These are phyloP conservation scores for Populus tremula DNA, from an alignment of 345 rosid species.

Conservation along the genomic window DNA sequence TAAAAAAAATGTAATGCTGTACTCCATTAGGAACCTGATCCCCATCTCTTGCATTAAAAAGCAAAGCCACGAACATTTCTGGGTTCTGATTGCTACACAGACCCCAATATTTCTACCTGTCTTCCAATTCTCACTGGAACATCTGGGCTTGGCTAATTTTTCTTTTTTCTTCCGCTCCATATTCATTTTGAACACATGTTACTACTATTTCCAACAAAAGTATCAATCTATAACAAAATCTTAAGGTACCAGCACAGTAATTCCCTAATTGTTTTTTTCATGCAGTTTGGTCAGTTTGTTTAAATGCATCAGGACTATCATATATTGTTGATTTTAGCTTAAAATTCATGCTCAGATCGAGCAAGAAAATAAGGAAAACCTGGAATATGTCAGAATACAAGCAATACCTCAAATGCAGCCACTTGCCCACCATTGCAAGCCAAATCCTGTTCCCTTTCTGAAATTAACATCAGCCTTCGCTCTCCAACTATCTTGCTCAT, in stretches of 20 bases:
- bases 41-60: neutral
- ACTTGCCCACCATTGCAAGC: conserved; percentile 98
- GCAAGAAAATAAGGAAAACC: neutral
- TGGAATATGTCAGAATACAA: neutral
- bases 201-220: neutral
- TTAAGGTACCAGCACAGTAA: neutral
- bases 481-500: conserved; percentile 95
- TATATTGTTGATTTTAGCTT: neutral
- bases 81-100: neutral
- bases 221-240: neutral
- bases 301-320: neutral
- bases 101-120: neutral
- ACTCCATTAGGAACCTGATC: neutral
- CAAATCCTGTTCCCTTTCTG: conserved; percentile 92
- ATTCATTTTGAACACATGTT: neutral
- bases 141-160: neutral
- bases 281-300: neutral
- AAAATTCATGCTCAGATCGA: neutral
- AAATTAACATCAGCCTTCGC: conserved; percentile 87
- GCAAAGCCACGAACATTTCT: neutral
- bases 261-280: neutral
- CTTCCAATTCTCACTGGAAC: neutral
- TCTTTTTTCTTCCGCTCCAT: neutral
- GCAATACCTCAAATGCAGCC: conserved; percentile 91
- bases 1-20: neutral